These are phyloP conservation scores for Theileria sp. DNA, from an alignment of 169 alveolate genomes.

Conservation along the genomic window DNA sequence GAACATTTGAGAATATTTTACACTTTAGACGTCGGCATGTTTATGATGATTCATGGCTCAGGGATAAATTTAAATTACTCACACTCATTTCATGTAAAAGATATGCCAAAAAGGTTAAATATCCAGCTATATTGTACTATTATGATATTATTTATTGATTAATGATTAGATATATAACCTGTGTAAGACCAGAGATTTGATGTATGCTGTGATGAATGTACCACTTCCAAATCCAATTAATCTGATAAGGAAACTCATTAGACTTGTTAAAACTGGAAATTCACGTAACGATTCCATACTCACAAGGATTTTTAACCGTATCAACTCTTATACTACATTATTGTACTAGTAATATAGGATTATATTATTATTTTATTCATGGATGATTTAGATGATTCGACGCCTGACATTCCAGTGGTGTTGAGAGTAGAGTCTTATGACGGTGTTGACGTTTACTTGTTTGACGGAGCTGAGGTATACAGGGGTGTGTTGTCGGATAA, in stretches of 20 bases:
- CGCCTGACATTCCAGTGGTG: slow-evolving; percentile 45
- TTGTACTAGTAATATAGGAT: neutral
- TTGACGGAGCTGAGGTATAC: slow-evolving; percentile 32
- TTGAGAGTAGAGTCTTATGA: slow-evolving; percentile 34
- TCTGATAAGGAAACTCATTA: slow-evolving; percentile 16
- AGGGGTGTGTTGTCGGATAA: slow-evolving; percentile 35
- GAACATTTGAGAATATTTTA: neutral
- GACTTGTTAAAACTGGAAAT: slow-evolving; percentile 12
- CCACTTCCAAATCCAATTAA: slow-evolving; percentile 53
- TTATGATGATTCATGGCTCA: slow-evolving; percentile 33
- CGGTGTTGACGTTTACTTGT: slow-evolving; percentile 22
- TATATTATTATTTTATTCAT: neutral
- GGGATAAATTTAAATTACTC: slow-evolving; percentile 31
- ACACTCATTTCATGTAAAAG: slow-evolving; percentile 34
- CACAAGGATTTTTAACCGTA: slow-evolving; percentile 38
- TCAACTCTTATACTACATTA: neutral
- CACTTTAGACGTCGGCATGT: neutral
- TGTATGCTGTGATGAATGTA: slow-evolving; percentile 25
- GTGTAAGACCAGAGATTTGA: neutral
- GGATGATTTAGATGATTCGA: slow-evolving; percentile 32
- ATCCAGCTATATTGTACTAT: too few species aligned
- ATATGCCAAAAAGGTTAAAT: slow-evolving; percentile 3
- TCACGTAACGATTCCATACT: slow-evolving; percentile 37
- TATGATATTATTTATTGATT: too few species aligned
- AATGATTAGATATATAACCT: neutral